Conservation (phyloP, 371 early-diverging fungal species). For the Mucor saturninus region DNA sequence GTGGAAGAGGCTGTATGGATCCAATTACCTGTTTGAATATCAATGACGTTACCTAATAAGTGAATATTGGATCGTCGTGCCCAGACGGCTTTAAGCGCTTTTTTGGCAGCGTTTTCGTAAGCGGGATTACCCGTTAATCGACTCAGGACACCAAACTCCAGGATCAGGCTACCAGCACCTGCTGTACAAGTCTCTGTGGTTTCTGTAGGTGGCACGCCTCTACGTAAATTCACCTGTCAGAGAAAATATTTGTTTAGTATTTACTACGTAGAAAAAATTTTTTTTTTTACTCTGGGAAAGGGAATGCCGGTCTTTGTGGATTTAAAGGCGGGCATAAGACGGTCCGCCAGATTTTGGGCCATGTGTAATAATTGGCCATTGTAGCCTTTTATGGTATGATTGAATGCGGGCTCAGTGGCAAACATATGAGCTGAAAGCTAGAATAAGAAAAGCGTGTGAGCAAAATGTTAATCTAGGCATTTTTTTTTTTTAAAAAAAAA, state of each 20-base stretch:
- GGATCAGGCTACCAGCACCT: slow-evolving; percentile 88
- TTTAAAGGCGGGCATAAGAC: slow-evolving; percentile 91
- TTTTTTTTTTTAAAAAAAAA: neutral
- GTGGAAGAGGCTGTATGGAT: slow-evolving; percentile 73
- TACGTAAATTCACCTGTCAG: slow-evolving; percentile 65
- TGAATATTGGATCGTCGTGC: slow-evolving; percentile 70
- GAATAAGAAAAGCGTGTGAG: neutral
- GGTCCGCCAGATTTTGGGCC: slow-evolving; percentile 83
- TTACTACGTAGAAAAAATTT: neutral
- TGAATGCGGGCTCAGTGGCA: slow-evolving; percentile 72
- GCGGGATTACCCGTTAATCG: slow-evolving; percentile 78
- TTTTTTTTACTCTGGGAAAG: slow-evolving; percentile 71
- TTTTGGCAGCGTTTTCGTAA: slow-evolving; percentile 81
- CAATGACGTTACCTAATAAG: slow-evolving; percentile 86
- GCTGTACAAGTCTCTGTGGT: slow-evolving; percentile 89
- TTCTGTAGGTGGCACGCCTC: slow-evolving; percentile 74
- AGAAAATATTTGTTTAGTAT: too few species aligned
- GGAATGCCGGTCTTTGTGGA: slow-evolving; percentile 86
- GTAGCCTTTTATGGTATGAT: slow-evolving; percentile 63
- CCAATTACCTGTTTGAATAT: slow-evolving; percentile 76
- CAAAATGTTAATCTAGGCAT: neutral
- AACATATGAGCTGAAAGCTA: slow-evolving; percentile 87
- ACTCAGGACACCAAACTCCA: slow-evolving; percentile 94
- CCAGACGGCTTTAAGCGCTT: slow-evolving; percentile 82
- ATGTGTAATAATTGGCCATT: slow-evolving; percentile 75